Percentiles rank a stretch among this genome's conserved stretches.
phyloP scores from a whole-genome alignment of 192 early-diverging fungal species.

The Coemansia sp. region DNA sequence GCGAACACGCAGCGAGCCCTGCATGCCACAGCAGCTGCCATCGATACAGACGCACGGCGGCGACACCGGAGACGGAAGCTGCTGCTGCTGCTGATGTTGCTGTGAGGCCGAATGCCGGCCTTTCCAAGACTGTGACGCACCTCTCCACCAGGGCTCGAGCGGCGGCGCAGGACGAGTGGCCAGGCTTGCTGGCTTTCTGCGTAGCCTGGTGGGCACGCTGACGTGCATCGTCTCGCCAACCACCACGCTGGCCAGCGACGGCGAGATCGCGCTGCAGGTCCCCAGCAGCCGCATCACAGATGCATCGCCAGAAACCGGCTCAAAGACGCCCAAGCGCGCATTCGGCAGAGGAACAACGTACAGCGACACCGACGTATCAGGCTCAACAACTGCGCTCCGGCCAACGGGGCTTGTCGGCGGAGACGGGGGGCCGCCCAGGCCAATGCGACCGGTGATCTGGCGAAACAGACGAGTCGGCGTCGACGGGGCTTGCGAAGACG shows the following conservation, averaged over 20 bases:
- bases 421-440: background rate
- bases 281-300: conserved; percentile 3
- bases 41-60: background rate
- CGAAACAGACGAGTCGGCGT: conserved; percentile 1
- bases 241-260: conserved; percentile 17
- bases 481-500: background rate
- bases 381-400: background rate
- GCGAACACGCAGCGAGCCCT: background rate
- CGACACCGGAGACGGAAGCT: background rate
- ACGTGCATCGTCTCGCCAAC: background rate
- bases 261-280: conserved; percentile 5
- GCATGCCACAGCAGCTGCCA: conserved; percentile 3
- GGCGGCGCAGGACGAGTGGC: too few species aligned
- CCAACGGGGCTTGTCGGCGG: background rate
- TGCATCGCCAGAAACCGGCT: conserved; percentile 3
- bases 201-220: conserved; percentile 1
- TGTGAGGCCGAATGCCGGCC: too few species aligned
- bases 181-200: too few species aligned
- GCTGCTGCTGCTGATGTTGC: background rate
- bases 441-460: background rate
- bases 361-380: background rate
- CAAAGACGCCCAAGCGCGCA: conserved; percentile 4
- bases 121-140: too few species aligned
- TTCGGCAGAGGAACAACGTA: background rate
- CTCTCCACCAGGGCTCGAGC: conserved; percentile 7